Conservation (phyloP, 768 basidiomycete species). For the Multifurca ochricompacta region DNA sequence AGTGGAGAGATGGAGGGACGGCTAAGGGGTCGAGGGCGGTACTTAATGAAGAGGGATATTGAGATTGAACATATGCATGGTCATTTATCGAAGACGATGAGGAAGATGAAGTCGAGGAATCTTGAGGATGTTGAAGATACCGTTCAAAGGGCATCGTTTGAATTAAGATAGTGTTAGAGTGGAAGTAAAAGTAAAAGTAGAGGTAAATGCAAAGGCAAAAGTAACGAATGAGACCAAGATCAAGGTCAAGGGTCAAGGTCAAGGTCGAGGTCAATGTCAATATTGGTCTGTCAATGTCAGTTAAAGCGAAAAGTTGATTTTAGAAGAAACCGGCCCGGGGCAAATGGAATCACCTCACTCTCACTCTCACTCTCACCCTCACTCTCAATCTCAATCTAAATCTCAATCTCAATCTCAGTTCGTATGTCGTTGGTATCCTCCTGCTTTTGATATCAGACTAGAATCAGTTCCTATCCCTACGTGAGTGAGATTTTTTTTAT, state of each 20-base stretch:
- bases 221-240: constrained; percentile 1
- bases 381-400: too few species aligned
- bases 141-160: constrained; percentile 20
- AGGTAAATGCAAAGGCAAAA: background rate
- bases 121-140: constrained; percentile 14
- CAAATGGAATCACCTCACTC: too few species aligned
- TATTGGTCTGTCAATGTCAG: too few species aligned
- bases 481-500: constrained; percentile 30
- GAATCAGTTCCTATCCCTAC: constrained; percentile 50
- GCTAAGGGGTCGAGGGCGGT: constrained; percentile 5
- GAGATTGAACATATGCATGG: constrained; percentile 5
- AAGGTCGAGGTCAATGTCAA: too few species aligned
- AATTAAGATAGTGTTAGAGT: background rate
- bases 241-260: too few species aligned
- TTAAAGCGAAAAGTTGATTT: too few species aligned
- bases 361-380: too few species aligned
- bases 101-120: constrained; percentile 3
- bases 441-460: constrained; percentile 63
- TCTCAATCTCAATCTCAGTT: too few species aligned
- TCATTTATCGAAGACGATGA: constrained; percentile 9
- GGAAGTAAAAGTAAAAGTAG: background rate
- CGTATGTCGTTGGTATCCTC: constrained; percentile 61
- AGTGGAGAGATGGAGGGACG: constrained; percentile 22
- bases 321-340: too few species aligned
- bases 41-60: constrained; percentile 6